Evolutionary conservation across 805 yeast genomes (phyloP).

Genomic region (Hermanozyma aechmeae): DNA sequence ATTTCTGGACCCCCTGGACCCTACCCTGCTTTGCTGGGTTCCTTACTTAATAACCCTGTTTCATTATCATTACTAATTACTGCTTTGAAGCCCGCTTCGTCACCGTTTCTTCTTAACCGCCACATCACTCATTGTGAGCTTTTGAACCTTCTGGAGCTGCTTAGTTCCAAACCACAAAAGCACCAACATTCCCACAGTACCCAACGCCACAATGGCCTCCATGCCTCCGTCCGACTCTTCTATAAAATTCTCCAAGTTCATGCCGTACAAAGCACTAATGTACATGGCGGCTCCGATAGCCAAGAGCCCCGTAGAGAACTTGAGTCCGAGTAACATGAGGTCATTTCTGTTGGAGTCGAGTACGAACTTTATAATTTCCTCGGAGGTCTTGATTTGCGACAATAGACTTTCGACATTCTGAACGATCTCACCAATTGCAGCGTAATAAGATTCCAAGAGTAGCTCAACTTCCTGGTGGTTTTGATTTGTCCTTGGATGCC

Average conservation of each 20-base stretch:
- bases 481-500: constrained; percentile 36
- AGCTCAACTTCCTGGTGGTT: constrained; percentile 87
- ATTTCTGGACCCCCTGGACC: not conserved
- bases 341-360: constrained; percentile 92
- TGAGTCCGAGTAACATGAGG: constrained; percentile 76
- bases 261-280: constrained; percentile 84
- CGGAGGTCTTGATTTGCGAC: constrained; percentile 84
- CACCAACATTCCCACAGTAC: constrained; percentile 32
- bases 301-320: constrained; percentile 74
- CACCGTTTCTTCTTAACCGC: too few species aligned
- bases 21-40: not conserved
- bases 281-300: constrained; percentile 77
- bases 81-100: not conserved
- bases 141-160: constrained; percentile 57
- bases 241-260: constrained; percentile 88
- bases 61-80: not conserved
- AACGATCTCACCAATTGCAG: constrained; percentile 88
- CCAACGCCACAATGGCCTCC: constrained; percentile 28
- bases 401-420: constrained; percentile 74
- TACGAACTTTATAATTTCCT: constrained; percentile 88
- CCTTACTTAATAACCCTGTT: not conserved
- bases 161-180: constrained; percentile 48
- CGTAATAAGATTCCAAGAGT: constrained; percentile 81
- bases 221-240: constrained; percentile 78
- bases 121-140: constrained; percentile 55